These are phyloP conservation scores for Arabis hirsuta DNA, from an alignment of 345 rosid species.

Conservation along the genomic window DNA sequence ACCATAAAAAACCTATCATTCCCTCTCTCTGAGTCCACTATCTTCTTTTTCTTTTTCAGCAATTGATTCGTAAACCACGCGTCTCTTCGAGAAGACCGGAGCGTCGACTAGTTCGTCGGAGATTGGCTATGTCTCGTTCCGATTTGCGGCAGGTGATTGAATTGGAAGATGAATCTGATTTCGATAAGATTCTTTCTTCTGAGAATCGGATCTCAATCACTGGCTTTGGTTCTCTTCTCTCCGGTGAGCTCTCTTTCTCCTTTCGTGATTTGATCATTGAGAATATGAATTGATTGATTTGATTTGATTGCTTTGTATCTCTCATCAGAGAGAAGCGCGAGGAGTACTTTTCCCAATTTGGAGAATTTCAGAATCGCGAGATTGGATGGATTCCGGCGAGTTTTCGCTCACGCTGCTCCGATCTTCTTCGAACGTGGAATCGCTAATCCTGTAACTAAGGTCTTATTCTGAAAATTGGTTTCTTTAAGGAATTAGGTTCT, in stretches of 20 bases:
- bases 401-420: conserved; percentile 81
- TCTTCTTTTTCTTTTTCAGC: too few relatives aligned
- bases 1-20: too few relatives aligned
- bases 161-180: conserved; percentile 65
- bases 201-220: conserved; percentile 77
- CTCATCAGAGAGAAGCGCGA: conserved; percentile 87
- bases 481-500: neutral
- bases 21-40: too few relatives aligned
- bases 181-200: conserved; percentile 55
- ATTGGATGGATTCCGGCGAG: conserved; percentile 79
- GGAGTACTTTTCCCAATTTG: conserved; percentile 86
- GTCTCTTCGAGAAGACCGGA: conserved; percentile 22
- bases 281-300: neutral
- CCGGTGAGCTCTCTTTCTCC: conserved; percentile 48
- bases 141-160: conserved; percentile 43
- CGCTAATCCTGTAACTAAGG: conserved; percentile 89
- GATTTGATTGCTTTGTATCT: too few relatives aligned
- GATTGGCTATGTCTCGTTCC: conserved; percentile 36
- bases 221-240: conserved; percentile 97
- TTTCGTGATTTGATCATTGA: neutral
- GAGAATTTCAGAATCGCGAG: conserved; percentile 78
- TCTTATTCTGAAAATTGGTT: neutral
- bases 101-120: conserved; percentile 34
- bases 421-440: conserved; percentile 95
- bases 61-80: conserved; percentile 34